phyloP scores from a whole-genome alignment of 177 flowering plant species.

The Vitis hybrid region DNA sequence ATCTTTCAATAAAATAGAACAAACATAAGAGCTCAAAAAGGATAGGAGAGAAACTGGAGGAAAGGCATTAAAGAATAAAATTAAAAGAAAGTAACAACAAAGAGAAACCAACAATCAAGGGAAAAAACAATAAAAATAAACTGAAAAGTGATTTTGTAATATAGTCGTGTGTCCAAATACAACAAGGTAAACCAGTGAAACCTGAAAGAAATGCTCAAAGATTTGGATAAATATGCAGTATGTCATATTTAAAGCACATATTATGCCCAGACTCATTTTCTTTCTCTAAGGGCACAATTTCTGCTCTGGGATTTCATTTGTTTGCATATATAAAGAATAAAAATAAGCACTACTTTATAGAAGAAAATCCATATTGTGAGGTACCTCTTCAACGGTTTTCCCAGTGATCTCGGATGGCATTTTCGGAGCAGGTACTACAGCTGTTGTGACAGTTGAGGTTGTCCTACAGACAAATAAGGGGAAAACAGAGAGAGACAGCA shows the following conservation, averaged over 20 bases:
- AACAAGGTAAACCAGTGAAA: neutral
- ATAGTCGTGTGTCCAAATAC: neutral
- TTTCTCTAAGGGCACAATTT: too few relatives aligned
- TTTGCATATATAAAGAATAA: too few relatives aligned
- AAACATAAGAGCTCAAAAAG: neutral
- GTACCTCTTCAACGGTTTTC: constrained; percentile 94
- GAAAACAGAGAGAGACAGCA: neutral
- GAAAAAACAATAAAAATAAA: neutral
- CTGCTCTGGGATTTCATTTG: too few relatives aligned
- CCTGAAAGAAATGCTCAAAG: too few relatives aligned
- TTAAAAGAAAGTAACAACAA: neutral
- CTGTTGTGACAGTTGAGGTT: constrained; percentile 43
- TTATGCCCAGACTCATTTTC: too few relatives aligned
- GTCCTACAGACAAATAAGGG: constrained; percentile 34
- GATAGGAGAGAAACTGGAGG: neutral
- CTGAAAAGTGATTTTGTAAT: neutral
- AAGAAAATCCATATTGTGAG: neutral
- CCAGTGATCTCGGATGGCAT: constrained; percentile 96
- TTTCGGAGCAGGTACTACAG: constrained; percentile 59
- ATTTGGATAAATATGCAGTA: too few relatives aligned
- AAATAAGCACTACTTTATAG: neutral
- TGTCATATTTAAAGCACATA: too few relatives aligned
- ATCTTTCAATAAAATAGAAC: constrained; percentile 42
- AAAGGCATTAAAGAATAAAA: neutral
- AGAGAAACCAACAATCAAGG: neutral